A percentile compares a stretch with the other conserved stretches of the same genome.
These are phyloP conservation scores for Elaeis guineensis DNA, from an alignment of 176 grass and related monocot species.

Conservation along the genomic window DNA sequence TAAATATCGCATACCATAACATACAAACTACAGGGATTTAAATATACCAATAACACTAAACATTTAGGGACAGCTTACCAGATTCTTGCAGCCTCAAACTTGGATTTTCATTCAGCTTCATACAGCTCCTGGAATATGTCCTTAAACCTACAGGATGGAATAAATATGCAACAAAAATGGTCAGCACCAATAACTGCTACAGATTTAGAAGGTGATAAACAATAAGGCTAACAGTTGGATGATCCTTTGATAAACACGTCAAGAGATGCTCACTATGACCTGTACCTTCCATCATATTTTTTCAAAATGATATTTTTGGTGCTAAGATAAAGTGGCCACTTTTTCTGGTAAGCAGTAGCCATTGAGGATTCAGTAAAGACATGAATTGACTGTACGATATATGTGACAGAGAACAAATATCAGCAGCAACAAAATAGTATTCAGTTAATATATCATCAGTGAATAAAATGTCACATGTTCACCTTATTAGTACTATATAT, in stretches of 20 bases:
- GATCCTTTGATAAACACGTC: conserved; percentile 4
- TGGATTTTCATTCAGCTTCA: conserved; percentile 66
- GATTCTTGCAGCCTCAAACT: conserved; percentile 73
- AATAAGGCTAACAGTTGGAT: background rate
- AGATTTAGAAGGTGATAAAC: too few relatives aligned
- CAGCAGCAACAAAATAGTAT: background rate
- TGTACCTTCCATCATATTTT: too few relatives aligned
- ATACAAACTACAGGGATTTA: background rate
- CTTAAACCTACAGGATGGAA: conserved; percentile 55
- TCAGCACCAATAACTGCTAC: background rate
- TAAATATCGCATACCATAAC: conserved; percentile 15
- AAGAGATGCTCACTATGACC: too few relatives aligned
- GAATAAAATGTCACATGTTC: background rate
- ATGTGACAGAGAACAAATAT: conserved; percentile 19
- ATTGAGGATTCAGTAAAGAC: conserved; percentile 81
- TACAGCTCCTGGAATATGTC: conserved; percentile 95
- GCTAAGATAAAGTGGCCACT: too few relatives aligned
- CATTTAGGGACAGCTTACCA: conserved; percentile 40
- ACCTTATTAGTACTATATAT: too few relatives aligned
- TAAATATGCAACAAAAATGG: background rate
- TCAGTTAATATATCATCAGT: conserved; percentile 1
- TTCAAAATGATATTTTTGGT: too few relatives aligned
- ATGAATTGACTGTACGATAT: conserved; percentile 52
- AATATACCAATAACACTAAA: conserved; percentile 1
- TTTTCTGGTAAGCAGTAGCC: too few relatives aligned